Base-by-base conservation (phyloP, 495 filamentous ascomycete species). In the Elaphomyces granulatus region DNA sequence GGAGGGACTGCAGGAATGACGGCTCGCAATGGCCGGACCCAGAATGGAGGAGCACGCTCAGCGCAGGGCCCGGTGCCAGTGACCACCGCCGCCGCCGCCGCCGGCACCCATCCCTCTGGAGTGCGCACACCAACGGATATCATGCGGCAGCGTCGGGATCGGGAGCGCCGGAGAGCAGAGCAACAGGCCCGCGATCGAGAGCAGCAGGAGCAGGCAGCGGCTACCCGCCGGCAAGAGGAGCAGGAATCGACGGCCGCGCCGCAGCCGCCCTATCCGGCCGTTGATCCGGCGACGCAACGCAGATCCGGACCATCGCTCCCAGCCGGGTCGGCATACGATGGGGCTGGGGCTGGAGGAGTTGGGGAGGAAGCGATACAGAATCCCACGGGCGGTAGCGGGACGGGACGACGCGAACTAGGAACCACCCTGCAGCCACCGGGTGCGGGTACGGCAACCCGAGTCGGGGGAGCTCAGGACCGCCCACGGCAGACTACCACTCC, bases 141-240 rank as follows among this genome's bases (percentile, higher is more conserved):
- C 32, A 85, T 86, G 81, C 71, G 76, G 49, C 73, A 81, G 47
- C 76, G 81, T 40, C 58, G 58, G 37, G 73, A 73, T 44, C 70
- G 80, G 28, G 80, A 86, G 54, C 63, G 74, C 40, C 70, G 66
- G 38, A 72, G 70, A 49, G 76, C 75, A 15, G 75, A 80, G 48
- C 67, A 73, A 20, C 64, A 70, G 23, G 65, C 60, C n/a, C 54
- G 47, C 14, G 61, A 63, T 28, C 48, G 48, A 26, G 58, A 66
- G 64, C 69, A 49, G 31, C 70, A 78, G 44, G 67, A 72, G 32
- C 63, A 75, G 45, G 70, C 70, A 45, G 45, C 36, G 26, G 47
- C 52, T 42, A 50, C 67, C 40, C 64, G 67, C 38, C 70, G 74
- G 48, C 68, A 78, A 50, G 58, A 70, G 46, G 63, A 70, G 64